phyloP scores from a whole-genome alignment of 441 rosid genomes.

The Brassica balearica region DNA sequence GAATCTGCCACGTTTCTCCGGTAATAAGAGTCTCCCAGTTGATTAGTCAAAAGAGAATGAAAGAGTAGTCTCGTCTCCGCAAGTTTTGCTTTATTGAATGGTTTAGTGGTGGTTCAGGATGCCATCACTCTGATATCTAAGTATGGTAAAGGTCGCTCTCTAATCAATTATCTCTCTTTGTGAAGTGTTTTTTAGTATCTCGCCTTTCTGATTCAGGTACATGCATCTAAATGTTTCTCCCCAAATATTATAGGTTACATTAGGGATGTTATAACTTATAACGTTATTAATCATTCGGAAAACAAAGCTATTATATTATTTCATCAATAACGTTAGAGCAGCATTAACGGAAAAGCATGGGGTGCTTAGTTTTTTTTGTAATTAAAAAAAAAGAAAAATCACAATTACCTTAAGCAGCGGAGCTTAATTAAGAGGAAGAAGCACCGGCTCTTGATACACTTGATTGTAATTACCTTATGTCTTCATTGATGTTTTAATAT shows the following conservation, averaged over 20 bases:
- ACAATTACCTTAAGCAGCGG: too few relatives aligned
- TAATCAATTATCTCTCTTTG: background rate
- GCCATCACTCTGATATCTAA: background rate
- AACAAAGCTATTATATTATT: background rate
- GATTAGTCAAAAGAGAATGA: conserved; percentile 13
- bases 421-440: too few relatives aligned
- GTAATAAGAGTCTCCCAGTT: background rate
- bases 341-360: too few relatives aligned
- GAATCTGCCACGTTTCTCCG: conserved; percentile 30
- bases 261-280: too few relatives aligned
- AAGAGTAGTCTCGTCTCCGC: background rate
- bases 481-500: background rate
- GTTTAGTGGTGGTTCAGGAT: background rate
- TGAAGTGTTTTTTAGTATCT: background rate
- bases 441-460: too few relatives aligned
- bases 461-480: too few relatives aligned
- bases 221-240: background rate
- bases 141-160: background rate
- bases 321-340: background rate
- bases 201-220: background rate
- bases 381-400: too few relatives aligned
- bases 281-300: background rate
- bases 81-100: background rate
- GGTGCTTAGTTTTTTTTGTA: too few relatives aligned
- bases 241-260: background rate